Evolutionary conservation across 768 basidiomycete genomes (phyloP), one percentile per base, ranked within the genome.

Genomic region (Rhizopogon roseolus): DNA sequence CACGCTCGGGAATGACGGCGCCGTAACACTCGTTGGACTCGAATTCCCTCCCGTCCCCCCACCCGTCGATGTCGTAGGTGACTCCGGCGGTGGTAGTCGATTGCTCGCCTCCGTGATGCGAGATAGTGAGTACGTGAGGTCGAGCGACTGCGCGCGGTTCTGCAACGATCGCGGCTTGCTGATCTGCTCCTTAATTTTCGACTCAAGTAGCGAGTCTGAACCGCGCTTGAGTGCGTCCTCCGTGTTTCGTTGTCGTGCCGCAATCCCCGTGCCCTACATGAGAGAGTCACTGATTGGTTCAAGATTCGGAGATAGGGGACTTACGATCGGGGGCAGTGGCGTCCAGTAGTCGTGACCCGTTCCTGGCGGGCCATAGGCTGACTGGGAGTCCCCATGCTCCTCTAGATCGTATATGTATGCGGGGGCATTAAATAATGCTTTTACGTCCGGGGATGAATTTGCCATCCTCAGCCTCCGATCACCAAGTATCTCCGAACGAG

Each of bases 381-480:
- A 70, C 56, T 84, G 85, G 22, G 76, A 70, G 55, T 87, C 88
- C 52, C 88, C 81, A 16, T 79, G 83, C 54, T 86, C 82, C 55
- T 91, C 88, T 11, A 90, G 72, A 63, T 90, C 84, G 61, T 90
- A 93, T 50, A 89, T 85, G 61, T 90, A 91, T 4, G 88, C 79
- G 19, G 90, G 87, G 0, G 87, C 83, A 64, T 94, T 90, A 74
- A 98, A 97, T 61, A 98, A 66, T 0, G 95, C 93, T 69, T 96
- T 97, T 54, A 98, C 95, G 59, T 97, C 93, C 3, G 93, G 92
- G 4, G 94, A 93, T 5, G 93, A 94, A 60, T 84, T 90, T 9
- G 93, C 90, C 55, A 94, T 74, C 46, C 94, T 81, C 51, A 95
- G 72, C 57, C 89, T 77, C 60, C 87, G 76, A 72, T 88, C 85